phyloP scores from a whole-genome alignment of 176 grass and related monocot genomes.

The Thalia dealbata region DNA sequence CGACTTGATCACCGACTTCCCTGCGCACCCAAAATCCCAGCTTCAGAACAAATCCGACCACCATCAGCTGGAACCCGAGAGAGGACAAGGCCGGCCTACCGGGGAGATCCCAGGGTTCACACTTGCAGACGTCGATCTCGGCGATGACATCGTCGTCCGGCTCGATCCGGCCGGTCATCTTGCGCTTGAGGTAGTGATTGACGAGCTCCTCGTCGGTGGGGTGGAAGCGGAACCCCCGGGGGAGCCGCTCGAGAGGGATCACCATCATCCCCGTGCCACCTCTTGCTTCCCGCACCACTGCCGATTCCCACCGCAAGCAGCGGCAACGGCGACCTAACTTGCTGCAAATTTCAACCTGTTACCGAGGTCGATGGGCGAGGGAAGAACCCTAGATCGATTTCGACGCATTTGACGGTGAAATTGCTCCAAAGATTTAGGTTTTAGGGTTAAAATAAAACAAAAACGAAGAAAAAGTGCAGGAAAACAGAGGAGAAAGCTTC shows the following conservation, averaged over 20 bases:
- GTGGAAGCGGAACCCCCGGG: conserved; percentile 35
- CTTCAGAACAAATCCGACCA: not conserved
- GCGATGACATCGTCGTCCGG: conserved; percentile 29
- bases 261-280: not conserved
- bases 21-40: conserved; percentile 16
- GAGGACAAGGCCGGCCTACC: conserved; percentile 9
- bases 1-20: conserved; percentile 40
- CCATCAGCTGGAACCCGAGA: not conserved
- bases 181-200: conserved; percentile 36
- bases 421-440: not conserved
- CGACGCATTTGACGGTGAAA: not conserved
- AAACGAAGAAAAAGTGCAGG: too few species aligned
- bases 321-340: not conserved
- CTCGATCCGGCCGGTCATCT: conserved; percentile 25
- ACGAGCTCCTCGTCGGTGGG: conserved; percentile 44
- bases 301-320: not conserved
- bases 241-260: conserved; percentile 8
- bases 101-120: conserved; percentile 41
- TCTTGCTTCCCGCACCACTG: not conserved
- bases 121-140: conserved; percentile 39
- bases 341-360: not conserved
- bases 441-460: not conserved
- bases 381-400: not conserved
- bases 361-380: not conserved
- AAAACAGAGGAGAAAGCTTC: not conserved